Base-by-base conservation (phyloP, 371 early-diverging fungal genomes). In the Chytridium lagenaria region DNA sequence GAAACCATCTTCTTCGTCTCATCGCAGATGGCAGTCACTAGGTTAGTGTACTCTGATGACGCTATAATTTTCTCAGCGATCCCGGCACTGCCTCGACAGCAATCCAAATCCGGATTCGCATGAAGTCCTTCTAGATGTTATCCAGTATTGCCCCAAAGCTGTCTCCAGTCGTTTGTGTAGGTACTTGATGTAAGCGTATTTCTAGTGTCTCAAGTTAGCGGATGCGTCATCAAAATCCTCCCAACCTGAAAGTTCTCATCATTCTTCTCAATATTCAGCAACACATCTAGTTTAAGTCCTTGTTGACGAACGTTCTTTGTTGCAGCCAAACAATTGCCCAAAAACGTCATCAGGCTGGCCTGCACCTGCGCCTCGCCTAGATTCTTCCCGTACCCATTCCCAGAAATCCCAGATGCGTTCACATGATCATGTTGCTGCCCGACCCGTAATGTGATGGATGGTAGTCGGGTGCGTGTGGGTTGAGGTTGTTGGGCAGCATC, bases 241-340 rank as follows among this genome's bases (percentile, higher is more conserved):
- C 76, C 30, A 61, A 81, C 82, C 57, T 81, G 79, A 50, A 81
- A 81, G 74, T 73, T 71, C 70, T 81, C 80, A 70, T 81, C 82
- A 2, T 44, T 26, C 71, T 71, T 77, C 61, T 78, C 79, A 19
- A 78, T 28, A 10, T 44, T 65, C 19, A 75, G 16, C 2, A 78
- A 44, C 44, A 50, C 69, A 51, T 78, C 79, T 7, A 59, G 1
- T n/a, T 51, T 49, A n/a, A 15, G 55, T 12, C 26, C 49, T 23
- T 52, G 55, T 19, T 52, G 55, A 7, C 16, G 55, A 5, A n/a
- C 16, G 55, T 26, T 52, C 26, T 26, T 52, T 10, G 55, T 52
- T 5, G 55, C 26, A 5, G 12, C 26, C 5, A 52, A 23, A 26
- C 55, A 52, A 22, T 52, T 7, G 7, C 26, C 5, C 26, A 52